Evolutionary conservation across 345 rosid species (phyloP).

Genomic region (Capsella bursapastoris): DNA sequence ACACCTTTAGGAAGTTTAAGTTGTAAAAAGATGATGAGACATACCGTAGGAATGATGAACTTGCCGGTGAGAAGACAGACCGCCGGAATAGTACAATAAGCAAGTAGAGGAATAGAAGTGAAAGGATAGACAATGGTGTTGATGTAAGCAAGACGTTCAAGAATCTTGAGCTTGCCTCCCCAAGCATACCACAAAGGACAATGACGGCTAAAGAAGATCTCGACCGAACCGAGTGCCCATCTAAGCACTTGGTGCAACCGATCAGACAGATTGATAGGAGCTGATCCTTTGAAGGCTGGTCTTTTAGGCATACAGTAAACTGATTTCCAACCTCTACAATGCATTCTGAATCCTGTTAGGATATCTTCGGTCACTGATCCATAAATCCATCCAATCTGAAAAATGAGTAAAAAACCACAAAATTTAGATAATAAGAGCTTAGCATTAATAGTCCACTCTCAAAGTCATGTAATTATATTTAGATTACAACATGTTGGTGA

Average conservation of each 20-base stretch:
- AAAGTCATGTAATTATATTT: not conserved
- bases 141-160: constrained; percentile 85
- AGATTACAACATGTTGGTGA: too few species aligned
- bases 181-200: constrained; percentile 96
- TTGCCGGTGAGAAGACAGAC: constrained; percentile 97
- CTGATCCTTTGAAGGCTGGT: constrained; percentile 94
- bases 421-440: too few species aligned
- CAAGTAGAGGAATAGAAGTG: constrained; percentile 92
- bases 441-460: not conserved
- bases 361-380: constrained; percentile 95
- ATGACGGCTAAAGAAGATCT: constrained; percentile 92
- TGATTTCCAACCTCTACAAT: constrained; percentile 97
- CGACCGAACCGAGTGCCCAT: constrained; percentile 97
- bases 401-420: not conserved
- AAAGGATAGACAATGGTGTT: constrained; percentile 96
- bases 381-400: constrained; percentile 95
- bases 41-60: constrained; percentile 89
- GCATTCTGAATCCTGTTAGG: constrained; percentile 92
- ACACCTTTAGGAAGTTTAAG: too few species aligned
- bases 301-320: constrained; percentile 82
- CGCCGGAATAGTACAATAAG: constrained; percentile 92
- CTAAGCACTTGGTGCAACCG: constrained; percentile 92
- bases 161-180: constrained; percentile 91
- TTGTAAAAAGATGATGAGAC: constrained; percentile 16
- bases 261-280: constrained; percentile 94